Evolutionary conservation across 331 rosid genomes (phyloP), one percentile per base, ranked within the genome.

Genomic region (Pyrus hybrid): DNA sequence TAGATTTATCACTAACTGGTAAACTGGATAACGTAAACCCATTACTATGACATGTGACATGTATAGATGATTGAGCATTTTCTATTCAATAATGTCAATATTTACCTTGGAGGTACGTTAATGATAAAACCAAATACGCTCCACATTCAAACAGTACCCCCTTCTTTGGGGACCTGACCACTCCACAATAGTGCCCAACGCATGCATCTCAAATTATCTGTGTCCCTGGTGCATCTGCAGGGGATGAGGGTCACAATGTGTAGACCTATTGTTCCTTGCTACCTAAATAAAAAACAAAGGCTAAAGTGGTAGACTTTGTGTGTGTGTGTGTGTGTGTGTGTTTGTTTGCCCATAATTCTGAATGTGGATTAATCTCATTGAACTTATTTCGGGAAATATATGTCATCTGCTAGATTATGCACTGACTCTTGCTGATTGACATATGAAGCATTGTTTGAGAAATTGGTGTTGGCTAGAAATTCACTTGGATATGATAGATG

Each of bases 211-310:
- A 33, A 33, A 33, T 10, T 33, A 33, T 33, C 7, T 33, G 10
- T 7, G 41, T 33, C 3, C 1, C 10, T 67, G 54, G 22, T 72
- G 61, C 90, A 76, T 85, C 98, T 20, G 98, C 28, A 26, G 98
- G 35, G 98, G 98, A 80, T 93, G 98, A 97, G 88, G 98, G 84
- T 97, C 97, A 70, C 80, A 26, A 26, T 26, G 28, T 26, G 28
- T 26, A 26, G 28, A 26, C 28, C 28, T 26, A 26, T 33, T 33
- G 51, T 22, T 18, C 35, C 43, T 49, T 20, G 62, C 35, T 70
- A 25, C 23, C 73, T 23, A 45, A 68, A 12, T 54, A 43, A 67
- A 68, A 25, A 21, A 70, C 16, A 5, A 51, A 70, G 20, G 13
- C 25, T 22, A 6, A 16, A 47, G 26, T 5, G 7, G 65, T 54